Percentiles rank a stretch among this genome's conserved stretches.
phyloP scores from a whole-genome alignment of 768 basidiomycete species.

The Gautieria morchelliformis region DNA sequence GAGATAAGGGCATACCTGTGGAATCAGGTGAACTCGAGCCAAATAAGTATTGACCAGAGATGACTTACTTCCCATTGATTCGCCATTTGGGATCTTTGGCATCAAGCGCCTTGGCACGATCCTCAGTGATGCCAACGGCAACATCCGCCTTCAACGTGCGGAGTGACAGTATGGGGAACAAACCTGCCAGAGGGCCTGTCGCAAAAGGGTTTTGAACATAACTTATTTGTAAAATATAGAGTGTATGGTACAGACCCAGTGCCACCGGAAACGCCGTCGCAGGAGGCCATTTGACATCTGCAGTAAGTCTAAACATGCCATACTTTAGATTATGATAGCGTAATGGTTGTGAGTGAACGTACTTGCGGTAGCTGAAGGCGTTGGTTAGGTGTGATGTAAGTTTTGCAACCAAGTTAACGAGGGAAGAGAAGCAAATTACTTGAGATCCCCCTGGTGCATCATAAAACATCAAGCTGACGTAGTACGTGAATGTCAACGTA shows the following conservation, averaged over 20 bases:
- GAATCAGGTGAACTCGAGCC: neutral
- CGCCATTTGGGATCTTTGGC: constrained; percentile 59
- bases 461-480: neutral
- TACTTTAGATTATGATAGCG: neutral
- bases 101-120: constrained; percentile 61
- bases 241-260: constrained; percentile 39
- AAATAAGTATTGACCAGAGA: neutral
- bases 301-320: constrained; percentile 55
- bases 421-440: constrained; percentile 42
- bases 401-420: neutral
- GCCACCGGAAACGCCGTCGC: constrained; percentile 67
- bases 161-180: constrained; percentile 75
- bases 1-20: constrained; percentile 12
- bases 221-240: neutral
- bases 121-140: constrained; percentile 68
- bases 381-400: neutral
- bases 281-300: constrained; percentile 82
- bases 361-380: constrained; percentile 73
- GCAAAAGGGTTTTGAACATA: neutral
- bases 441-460: constrained; percentile 65
- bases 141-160: constrained; percentile 96
- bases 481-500: neutral
- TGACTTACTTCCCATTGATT: constrained; percentile 63
- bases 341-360: constrained; percentile 17
- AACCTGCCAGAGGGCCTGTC: constrained; percentile 65